Evolutionary conservation across 352 stramenopile genomes (phyloP).

Genomic region (Hyaloperonospora arabidopsidis): DNA sequence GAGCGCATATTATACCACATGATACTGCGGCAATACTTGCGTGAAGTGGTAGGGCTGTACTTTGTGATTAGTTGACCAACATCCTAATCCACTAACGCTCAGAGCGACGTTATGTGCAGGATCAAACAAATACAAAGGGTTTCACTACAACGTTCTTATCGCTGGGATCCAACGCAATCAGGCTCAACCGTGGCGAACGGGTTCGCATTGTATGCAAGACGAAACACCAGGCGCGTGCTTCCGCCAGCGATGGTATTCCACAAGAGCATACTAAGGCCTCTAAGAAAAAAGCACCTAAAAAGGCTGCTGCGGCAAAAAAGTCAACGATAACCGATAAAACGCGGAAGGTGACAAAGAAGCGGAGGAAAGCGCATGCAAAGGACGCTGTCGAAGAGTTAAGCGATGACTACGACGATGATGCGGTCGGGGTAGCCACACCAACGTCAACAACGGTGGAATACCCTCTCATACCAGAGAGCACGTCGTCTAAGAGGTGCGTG

Average conservation of each 20-base stretch:
- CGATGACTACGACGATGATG: constrained; percentile 55
- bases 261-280: constrained; percentile 15
- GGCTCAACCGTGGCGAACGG: constrained; percentile 52
- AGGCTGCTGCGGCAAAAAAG: constrained; percentile 26
- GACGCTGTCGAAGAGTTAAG: constrained; percentile 53
- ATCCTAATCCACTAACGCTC: neutral
- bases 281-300: constrained; percentile 34
- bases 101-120: constrained; percentile 21
- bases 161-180: constrained; percentile 40
- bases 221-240: constrained; percentile 32
- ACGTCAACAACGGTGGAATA: constrained; percentile 29
- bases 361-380: constrained; percentile 28
- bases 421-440: constrained; percentile 38
- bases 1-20: constrained; percentile 85
- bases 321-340: constrained; percentile 20
- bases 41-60: constrained; percentile 42
- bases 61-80: neutral
- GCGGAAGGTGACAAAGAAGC: constrained; percentile 27
- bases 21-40: constrained; percentile 76
- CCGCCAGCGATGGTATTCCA: constrained; percentile 18
- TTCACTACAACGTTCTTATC: constrained; percentile 82
- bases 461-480: constrained; percentile 43
- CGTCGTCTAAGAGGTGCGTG: constrained; percentile 41
- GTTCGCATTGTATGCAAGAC: constrained; percentile 81
- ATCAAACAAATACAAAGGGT: constrained; percentile 73